These are phyloP conservation scores for Craterostigma plantagineum DNA, from an alignment of 257 asterid species.

Conservation along the genomic window DNA sequence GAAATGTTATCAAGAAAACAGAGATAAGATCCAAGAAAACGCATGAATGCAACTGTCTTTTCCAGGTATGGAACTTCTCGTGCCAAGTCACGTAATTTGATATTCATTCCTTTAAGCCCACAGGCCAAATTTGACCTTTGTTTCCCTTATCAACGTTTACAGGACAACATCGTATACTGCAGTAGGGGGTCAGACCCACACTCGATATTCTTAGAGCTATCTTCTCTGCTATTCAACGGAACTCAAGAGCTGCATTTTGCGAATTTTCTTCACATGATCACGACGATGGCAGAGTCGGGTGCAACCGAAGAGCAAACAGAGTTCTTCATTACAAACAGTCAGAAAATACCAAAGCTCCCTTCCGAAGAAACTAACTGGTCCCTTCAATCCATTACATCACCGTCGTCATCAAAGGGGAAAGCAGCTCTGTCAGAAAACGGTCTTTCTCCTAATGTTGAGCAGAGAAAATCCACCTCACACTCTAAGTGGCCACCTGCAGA, in stretches of 20 bases:
- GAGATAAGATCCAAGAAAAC: constrained; percentile 39
- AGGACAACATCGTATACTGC: constrained; percentile 59
- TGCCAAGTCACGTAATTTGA: too few species aligned
- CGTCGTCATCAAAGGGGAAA: constrained; percentile 14
- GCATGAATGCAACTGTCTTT: constrained; percentile 49
- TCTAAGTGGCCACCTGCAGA: constrained; percentile 68
- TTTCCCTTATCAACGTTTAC: constrained; percentile 5
- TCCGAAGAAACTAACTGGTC: constrained; percentile 54
- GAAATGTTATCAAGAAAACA: constrained; percentile 35
- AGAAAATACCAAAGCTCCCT: constrained; percentile 62
- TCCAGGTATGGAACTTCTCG: constrained; percentile 31
- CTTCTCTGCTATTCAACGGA: constrained; percentile 41
- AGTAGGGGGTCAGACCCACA: constrained; percentile 51
- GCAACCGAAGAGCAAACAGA: constrained; percentile 70
- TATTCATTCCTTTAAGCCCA: too few species aligned
- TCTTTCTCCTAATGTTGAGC: constrained; percentile 11
- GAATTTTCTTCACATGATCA: constrained; percentile 83
- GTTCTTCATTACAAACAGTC: constrained; percentile 60
- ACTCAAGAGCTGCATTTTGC: constrained; percentile 61
- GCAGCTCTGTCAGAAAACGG: constrained; percentile 5
- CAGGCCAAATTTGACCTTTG: too few species aligned
- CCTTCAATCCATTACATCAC: constrained; percentile 13
- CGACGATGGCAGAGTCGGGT: constrained; percentile 73
- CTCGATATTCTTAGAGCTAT: constrained; percentile 56
- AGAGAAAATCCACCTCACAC: not conserved